Evolutionary conservation across 2,329 filamentous ascomycete genomes (phyloP).

Genomic region (Trichoderma sp.): DNA sequence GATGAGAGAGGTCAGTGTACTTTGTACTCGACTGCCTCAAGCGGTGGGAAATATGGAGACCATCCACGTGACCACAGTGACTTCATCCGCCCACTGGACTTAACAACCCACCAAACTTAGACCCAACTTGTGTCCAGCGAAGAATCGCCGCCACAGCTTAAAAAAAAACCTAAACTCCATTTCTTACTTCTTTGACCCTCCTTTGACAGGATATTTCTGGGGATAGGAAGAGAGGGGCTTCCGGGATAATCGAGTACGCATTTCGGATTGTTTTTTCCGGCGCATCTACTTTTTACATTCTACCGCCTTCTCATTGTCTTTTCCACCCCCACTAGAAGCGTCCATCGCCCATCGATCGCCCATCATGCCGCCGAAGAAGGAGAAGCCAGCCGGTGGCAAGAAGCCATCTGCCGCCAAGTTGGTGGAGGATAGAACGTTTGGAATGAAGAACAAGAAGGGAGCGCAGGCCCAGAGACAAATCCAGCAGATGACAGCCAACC

Average conservation of each 20-base stretch:
- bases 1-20: neutral
- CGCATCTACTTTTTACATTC: neutral
- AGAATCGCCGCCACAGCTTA: constrained; percentile 9
- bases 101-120: constrained; percentile 22
- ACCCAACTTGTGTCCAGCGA: constrained; percentile 16
- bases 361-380: constrained; percentile 72
- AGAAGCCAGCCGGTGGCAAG: constrained; percentile 53
- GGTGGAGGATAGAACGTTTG: constrained; percentile 95
- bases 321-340: constrained; percentile 21
- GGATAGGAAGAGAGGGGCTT: neutral
- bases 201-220: neutral
- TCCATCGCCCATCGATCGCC: constrained; percentile 31
- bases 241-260: neutral
- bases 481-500: constrained; percentile 73
- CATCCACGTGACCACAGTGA: constrained; percentile 28
- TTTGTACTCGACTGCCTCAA: neutral
- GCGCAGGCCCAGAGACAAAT: constrained; percentile 87
- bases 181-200: neutral
- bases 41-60: neutral
- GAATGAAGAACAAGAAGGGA: constrained; percentile 99
- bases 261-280: neutral
- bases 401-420: constrained; percentile 57
- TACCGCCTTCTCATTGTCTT: constrained; percentile 17
- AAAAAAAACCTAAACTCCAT: neutral
- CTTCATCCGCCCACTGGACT: constrained; percentile 27